These are phyloP conservation scores for Fusarium udum DNA, from an alignment of 2,329 filamentous ascomycete species.

Conservation along the genomic window DNA sequence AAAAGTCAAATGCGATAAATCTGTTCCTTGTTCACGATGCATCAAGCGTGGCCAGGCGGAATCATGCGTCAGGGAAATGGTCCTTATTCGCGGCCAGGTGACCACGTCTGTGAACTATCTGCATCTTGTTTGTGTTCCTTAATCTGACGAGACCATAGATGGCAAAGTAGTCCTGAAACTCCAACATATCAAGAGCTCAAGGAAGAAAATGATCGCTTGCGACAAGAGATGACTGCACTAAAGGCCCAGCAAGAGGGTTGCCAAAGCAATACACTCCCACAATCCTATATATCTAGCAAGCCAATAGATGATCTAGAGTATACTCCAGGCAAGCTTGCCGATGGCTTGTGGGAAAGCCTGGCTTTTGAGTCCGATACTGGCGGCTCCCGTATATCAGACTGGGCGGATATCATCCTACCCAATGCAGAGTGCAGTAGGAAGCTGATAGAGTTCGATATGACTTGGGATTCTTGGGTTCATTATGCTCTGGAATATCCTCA, in stretches of 20 bases:
- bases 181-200: neutral
- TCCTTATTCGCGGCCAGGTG: neutral
- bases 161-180: neutral
- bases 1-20: neutral
- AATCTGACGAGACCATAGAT: neutral
- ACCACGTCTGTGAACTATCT: neutral
- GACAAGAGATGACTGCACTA: neutral
- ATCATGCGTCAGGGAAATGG: neutral
- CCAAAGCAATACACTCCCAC: neutral
- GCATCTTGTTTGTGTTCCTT: fast-evolving
- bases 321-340: neutral
- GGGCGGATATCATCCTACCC: neutral
- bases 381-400: fast-evolving
- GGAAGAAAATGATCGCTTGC: neutral
- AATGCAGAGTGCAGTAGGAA: neutral
- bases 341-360: neutral
- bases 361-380: neutral
- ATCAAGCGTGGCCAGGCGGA: neutral
- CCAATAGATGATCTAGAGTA: neutral
- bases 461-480: neutral
- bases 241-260: fast-evolving
- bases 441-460: neutral
- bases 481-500: neutral
- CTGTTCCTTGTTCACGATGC: neutral
- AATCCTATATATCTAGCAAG: neutral